Percentiles rank a stretch among this genome's conserved stretches.
Evolutionary conservation across 805 yeast species (phyloP).

Genomic region (Lipomyces yamadae): DNA sequence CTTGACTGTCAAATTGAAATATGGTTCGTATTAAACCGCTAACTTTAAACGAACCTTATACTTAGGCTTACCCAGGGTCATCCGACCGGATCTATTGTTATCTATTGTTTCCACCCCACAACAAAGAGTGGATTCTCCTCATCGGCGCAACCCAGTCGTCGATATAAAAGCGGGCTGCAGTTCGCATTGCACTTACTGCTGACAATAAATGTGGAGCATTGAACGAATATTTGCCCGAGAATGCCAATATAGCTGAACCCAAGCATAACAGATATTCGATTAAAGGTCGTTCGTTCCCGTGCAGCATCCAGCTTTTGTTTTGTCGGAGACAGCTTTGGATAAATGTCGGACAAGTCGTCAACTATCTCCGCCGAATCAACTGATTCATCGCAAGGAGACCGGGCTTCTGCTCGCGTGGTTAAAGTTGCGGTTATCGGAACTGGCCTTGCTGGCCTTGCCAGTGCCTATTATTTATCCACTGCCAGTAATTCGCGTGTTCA

Average conservation of each 20-base stretch:
- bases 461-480: conserved; percentile 27
- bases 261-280: not conserved
- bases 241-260: not conserved
- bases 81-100: too few species aligned
- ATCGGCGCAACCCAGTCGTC: too few species aligned
- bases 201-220: not conserved
- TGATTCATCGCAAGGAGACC: not conserved
- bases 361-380: not conserved
- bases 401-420: conserved; percentile 8
- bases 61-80: too few species aligned
- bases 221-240: not conserved
- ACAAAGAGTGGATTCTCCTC: too few species aligned
- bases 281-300: not conserved
- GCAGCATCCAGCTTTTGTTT: not conserved
- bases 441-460: conserved; percentile 33
- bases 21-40: too few species aligned
- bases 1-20: too few species aligned
- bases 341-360: not conserved
- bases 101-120: too few species aligned
- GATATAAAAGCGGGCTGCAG: too few species aligned
- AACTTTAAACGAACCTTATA: too few species aligned
- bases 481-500: conserved; percentile 7
- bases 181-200: too few species aligned
- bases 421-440: conserved; percentile 32
- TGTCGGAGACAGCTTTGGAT: not conserved